A percentile compares a stretch with the other conserved stretches of the same genome.
phyloP scores from a whole-genome alignment of 208 protist genomes.

The Leptomonas pyrrhocoris region DNA sequence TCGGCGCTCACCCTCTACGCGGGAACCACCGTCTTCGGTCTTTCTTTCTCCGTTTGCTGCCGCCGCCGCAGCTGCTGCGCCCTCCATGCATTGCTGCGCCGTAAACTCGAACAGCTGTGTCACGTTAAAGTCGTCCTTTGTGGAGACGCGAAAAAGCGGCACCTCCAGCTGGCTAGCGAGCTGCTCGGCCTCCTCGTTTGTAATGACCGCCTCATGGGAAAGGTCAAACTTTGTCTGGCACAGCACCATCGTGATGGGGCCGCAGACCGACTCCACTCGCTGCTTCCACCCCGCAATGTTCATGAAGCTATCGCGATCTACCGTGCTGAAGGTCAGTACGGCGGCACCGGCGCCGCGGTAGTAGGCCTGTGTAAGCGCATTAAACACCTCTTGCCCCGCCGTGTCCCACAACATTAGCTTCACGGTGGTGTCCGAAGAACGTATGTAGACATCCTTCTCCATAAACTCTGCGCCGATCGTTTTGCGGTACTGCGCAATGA shows the following conservation, averaged over 20 bases:
- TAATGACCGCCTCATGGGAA: slow-evolving; percentile 78
- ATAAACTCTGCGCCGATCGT: slow-evolving; percentile 93
- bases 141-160: slow-evolving; percentile 91
- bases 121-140: slow-evolving; percentile 95
- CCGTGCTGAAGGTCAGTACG: slow-evolving; percentile 91
- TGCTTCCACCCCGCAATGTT: slow-evolving; percentile 87
- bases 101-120: slow-evolving; percentile 88
- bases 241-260: slow-evolving; percentile 88
- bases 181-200: slow-evolving; percentile 85
- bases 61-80: slow-evolving; percentile 3
- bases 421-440: slow-evolving; percentile 59
- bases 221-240: slow-evolving; percentile 96
- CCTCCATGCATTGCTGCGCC: slow-evolving; percentile 62
- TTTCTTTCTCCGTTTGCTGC: not conserved
- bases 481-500: slow-evolving; percentile 92
- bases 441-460: slow-evolving; percentile 89
- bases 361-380: slow-evolving; percentile 91
- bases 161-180: slow-evolving; percentile 80
- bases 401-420: slow-evolving; percentile 96
- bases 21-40: not conserved
- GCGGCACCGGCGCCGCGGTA: slow-evolving; percentile 90
- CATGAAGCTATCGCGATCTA: slow-evolving; percentile 88
- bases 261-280: slow-evolving; percentile 85
- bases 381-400: slow-evolving; percentile 94
- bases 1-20: not conserved